These are phyloP conservation scores for Tetracladium maxilliforme DNA, from an alignment of 2,329 filamentous ascomycete genomes.

Conservation along the genomic window DNA sequence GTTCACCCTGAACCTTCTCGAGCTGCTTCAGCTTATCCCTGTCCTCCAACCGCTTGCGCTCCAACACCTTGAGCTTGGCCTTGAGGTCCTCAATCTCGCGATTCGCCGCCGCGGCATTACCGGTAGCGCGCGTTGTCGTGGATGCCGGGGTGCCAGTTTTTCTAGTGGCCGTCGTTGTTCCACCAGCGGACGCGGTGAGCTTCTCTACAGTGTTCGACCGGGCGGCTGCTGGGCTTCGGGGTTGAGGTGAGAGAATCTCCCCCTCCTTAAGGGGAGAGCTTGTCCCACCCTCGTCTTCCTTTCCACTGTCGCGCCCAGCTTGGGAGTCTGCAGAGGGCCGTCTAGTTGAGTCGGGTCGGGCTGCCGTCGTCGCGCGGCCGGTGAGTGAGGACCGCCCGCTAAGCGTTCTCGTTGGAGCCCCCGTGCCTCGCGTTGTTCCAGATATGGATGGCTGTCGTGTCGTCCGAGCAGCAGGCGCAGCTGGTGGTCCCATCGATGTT, in stretches of 20 bases:
- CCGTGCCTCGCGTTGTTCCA: conserved; percentile 10
- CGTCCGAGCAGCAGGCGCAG: conserved; percentile 13
- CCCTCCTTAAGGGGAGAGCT: too few species aligned
- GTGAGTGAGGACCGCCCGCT: conserved; percentile 10
- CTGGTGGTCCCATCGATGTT: conserved; percentile 54
- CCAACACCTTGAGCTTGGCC: conserved; percentile 71
- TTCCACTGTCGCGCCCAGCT: conserved; percentile 11
- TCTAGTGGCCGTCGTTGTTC: conserved; percentile 5
- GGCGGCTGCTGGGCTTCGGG: conserved; percentile 11
- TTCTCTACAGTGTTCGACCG: conserved; percentile 9
- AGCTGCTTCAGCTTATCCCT: conserved; percentile 70
- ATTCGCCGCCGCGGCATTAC: conserved; percentile 11
- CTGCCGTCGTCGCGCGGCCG: conserved; percentile 13
- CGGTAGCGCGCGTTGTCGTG: conserved; percentile 7
- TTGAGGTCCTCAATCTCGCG: conserved; percentile 77
- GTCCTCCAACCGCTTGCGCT: conserved; percentile 77
- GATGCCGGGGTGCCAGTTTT: conserved; percentile 8
- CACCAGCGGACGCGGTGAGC: conserved; percentile 7
- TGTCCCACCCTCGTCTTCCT: conserved; percentile 10
- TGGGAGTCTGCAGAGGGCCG: conserved; percentile 17
- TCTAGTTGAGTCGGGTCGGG: conserved; percentile 11
- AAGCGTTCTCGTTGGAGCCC: conserved; percentile 6
- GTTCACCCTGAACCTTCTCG: conserved; percentile 61
- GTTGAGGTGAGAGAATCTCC: conserved; percentile 12
- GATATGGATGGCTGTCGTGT: conserved; percentile 22